A percentile compares a stretch with the other conserved stretches of the same genome.
Evolutionary conservation across 2,329 filamentous ascomycete genomes (phyloP).

Genomic region (Xylariaceae sp.): DNA sequence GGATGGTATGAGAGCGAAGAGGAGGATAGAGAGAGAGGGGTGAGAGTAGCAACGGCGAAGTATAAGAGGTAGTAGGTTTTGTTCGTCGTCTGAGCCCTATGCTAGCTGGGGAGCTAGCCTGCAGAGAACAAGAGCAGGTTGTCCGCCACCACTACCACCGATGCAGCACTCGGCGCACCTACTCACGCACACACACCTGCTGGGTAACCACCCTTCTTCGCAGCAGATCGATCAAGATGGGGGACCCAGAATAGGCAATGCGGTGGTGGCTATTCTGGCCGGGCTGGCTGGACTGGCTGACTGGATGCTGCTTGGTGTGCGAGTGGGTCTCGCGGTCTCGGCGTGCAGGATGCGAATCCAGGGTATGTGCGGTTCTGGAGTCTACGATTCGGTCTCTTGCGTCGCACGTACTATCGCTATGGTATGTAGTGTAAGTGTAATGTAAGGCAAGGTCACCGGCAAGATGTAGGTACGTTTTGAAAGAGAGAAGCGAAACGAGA

Average conservation of each 20-base stretch:
- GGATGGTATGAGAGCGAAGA: not conserved
- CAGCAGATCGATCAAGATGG: not conserved
- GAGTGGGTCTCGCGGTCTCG: constrained; percentile 14
- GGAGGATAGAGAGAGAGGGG: not conserved
- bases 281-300: not conserved
- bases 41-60: constrained; percentile 9
- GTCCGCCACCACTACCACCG: not conserved
- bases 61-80: not conserved
- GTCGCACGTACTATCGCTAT: constrained; percentile 4
- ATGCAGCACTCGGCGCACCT: not conserved
- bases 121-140: not conserved
- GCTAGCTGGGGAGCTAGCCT: constrained; percentile 6
- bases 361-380: not conserved
- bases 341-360: constrained; percentile 17
- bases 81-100: constrained; percentile 5
- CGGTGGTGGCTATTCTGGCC: not conserved
- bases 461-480: not conserved
- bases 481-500: not conserved
- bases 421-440: constrained; percentile 4
- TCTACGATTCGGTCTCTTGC: not conserved
- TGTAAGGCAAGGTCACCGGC: not conserved
- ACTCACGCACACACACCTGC: not conserved
- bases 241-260: not conserved
- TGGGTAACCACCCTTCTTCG: not conserved
- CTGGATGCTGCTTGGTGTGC: constrained; percentile 10